Conservation (phyloP, 2,329 filamentous ascomycete genomes). For the Fusarium beomiforme region DNA sequence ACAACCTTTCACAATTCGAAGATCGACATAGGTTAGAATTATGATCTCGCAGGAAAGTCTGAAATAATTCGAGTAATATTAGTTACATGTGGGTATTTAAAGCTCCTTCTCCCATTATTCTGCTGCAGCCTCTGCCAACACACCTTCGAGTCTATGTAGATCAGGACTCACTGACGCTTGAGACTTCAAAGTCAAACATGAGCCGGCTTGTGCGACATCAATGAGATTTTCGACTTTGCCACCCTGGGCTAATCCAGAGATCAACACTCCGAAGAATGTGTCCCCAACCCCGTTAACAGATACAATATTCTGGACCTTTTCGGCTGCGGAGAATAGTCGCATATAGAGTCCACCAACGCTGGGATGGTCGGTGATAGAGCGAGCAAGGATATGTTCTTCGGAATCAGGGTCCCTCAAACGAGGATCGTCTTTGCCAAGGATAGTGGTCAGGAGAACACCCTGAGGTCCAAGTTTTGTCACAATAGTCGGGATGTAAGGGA, state of each 20-base stretch:
- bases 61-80: not conserved
- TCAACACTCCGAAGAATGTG: conserved; percentile 85
- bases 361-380: conserved; percentile 63
- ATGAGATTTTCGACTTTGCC: conserved; percentile 70
- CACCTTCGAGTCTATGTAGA: conserved; percentile 57
- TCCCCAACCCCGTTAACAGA: conserved; percentile 97
- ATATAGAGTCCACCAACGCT: conserved; percentile 84
- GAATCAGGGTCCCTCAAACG: conserved; percentile 70
- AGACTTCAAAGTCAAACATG: conserved; percentile 80
- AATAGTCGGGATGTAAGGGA: conserved; percentile 88
- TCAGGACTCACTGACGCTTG: conserved; percentile 75
- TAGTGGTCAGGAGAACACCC: conserved; percentile 79
- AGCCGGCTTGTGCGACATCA: conserved; percentile 83
- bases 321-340: conserved; percentile 73
- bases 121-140: conserved; percentile 46
- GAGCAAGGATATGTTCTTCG: conserved; percentile 76
- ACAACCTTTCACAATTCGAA: not conserved
- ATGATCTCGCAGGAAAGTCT: not conserved
- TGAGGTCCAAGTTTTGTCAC: conserved; percentile 82
- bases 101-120: not conserved
- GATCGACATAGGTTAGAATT: no score
- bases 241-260: conserved; percentile 78
- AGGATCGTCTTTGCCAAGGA: conserved; percentile 74
- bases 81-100: conserved; percentile 4
- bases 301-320: conserved; percentile 75